Evolutionary conservation across 176 grass and related monocot genomes (phyloP).

Genomic region (Areca catechu): DNA sequence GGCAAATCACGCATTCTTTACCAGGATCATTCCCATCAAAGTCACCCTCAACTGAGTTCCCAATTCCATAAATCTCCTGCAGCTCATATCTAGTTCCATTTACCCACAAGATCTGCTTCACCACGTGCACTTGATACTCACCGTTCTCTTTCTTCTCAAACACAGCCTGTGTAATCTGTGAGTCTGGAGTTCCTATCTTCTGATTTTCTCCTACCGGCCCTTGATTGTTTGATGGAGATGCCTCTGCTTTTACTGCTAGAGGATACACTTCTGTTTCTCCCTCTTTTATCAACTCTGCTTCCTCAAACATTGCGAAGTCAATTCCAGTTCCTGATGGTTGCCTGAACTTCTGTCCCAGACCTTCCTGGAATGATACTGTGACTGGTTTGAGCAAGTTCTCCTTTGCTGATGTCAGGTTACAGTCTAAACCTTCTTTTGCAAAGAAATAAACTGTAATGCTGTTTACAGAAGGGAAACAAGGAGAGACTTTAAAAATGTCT

Average conservation of each 20-base stretch:
- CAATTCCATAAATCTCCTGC: slow-evolving; percentile 58
- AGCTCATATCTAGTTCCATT: slow-evolving; percentile 50
- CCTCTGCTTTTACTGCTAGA: slow-evolving; percentile 45
- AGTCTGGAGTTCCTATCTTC: slow-evolving; percentile 14
- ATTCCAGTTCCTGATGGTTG: slow-evolving; percentile 62
- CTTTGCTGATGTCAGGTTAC: slow-evolving; percentile 2
- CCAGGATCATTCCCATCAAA: slow-evolving; percentile 35
- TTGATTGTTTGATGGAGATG: slow-evolving; percentile 34
- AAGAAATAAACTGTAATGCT: slow-evolving; percentile 12
- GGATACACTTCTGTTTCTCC: slow-evolving; percentile 40
- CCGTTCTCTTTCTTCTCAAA: slow-evolving; percentile 39
- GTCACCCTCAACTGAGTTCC: slow-evolving; percentile 29
- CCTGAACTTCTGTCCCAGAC: slow-evolving; percentile 40
- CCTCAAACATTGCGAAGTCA: slow-evolving; percentile 39
- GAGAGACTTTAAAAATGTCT: background rate
- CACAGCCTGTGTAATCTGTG: slow-evolving; percentile 46
- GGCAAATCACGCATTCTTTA: slow-evolving; percentile 64
- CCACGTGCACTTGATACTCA: slow-evolving; percentile 26
- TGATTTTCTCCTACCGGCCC: slow-evolving; percentile 12
- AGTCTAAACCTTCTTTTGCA: slow-evolving; percentile 5
- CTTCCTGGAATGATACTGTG: slow-evolving; percentile 31
- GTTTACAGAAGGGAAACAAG: background rate
- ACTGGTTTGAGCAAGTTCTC: background rate
- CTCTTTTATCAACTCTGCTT: slow-evolving; percentile 33
- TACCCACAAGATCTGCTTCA: slow-evolving; percentile 49